Evolutionary conservation across 768 basidiomycete species (phyloP).

Genomic region (Trametes cingulata): DNA sequence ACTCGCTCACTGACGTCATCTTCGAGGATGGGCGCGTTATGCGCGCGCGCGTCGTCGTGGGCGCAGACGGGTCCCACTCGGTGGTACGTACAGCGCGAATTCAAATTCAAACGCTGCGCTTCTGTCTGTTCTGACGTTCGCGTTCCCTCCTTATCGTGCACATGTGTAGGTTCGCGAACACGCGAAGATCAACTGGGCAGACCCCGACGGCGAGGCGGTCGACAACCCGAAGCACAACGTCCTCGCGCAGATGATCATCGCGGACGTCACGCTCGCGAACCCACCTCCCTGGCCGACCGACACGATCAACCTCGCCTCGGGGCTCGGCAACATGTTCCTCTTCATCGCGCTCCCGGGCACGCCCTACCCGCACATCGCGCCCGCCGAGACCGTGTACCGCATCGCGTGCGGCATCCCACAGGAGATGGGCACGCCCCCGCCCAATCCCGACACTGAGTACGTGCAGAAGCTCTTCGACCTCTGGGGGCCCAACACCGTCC

Average conservation of each 20-base stretch:
- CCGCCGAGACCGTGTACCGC: slow-evolving; percentile 36
- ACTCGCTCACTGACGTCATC: slow-evolving; percentile 38
- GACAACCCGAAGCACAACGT: slow-evolving; percentile 28
- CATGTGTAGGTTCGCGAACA: slow-evolving; percentile 45
- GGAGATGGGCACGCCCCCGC: slow-evolving; percentile 37
- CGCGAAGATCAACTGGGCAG: slow-evolving; percentile 43
- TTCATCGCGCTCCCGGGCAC: slow-evolving; percentile 37
- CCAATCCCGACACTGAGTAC: slow-evolving; percentile 41
- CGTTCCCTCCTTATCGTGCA: neutral
- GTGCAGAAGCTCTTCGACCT: slow-evolving; percentile 45
- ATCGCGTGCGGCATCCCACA: slow-evolving; percentile 42
- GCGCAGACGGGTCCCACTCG: slow-evolving; percentile 53
- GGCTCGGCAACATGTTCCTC: slow-evolving; percentile 37
- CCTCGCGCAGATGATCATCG: slow-evolving; percentile 45
- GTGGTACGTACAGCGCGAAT: slow-evolving; percentile 33
- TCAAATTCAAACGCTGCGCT: neutral
- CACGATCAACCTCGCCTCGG: slow-evolving; percentile 30
- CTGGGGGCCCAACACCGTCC: slow-evolving; percentile 40
- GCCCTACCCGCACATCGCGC: slow-evolving; percentile 25
- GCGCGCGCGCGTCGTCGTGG: slow-evolving; percentile 47
- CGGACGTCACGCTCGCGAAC: slow-evolving; percentile 44
- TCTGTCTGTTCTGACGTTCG: neutral
- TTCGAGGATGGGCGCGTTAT: slow-evolving; percentile 50
- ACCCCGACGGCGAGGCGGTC: slow-evolving; percentile 38
- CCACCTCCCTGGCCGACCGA: slow-evolving; percentile 28